These are phyloP conservation scores for Tagetes erecta DNA, from an alignment of 129 eudicot species.

Conservation along the genomic window DNA sequence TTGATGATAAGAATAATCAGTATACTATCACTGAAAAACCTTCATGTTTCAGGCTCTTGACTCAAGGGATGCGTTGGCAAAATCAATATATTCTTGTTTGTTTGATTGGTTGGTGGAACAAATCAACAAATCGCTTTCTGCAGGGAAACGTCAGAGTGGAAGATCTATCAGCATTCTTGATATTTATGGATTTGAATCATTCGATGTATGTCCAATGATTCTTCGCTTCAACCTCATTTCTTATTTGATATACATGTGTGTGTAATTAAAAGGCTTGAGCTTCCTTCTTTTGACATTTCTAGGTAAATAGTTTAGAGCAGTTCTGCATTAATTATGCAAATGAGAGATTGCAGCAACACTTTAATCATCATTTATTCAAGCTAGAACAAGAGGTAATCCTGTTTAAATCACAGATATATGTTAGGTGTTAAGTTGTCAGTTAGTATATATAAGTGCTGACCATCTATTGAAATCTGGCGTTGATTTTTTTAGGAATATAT, in stretches of 20 bases:
- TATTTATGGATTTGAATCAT: constrained; percentile 94
- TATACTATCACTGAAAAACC: constrained; percentile 11
- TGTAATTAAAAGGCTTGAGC: not conserved
- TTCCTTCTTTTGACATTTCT: constrained; percentile 26
- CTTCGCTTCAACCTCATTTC: constrained; percentile 6
- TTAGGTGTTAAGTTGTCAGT: not conserved
- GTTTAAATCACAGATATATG: not conserved
- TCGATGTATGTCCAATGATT: constrained; percentile 49
- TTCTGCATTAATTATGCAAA: constrained; percentile 93
- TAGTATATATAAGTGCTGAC: constrained; percentile 3
- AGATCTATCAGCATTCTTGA: constrained; percentile 96
- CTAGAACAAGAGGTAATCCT: constrained; percentile 77
- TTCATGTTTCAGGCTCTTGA: constrained; percentile 65
- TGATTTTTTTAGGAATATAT: constrained; percentile 69
- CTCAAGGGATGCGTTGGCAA: constrained; percentile 90
- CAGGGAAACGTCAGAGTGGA: constrained; percentile 78
- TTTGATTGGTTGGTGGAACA: constrained; percentile 96
- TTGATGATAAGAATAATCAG: not conserved
- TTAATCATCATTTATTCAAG: constrained; percentile 82
- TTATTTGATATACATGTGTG: constrained; percentile 7
- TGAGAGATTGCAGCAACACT: constrained; percentile 92
- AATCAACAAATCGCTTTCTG: constrained; percentile 81
- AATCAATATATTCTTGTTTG: constrained; percentile 85
- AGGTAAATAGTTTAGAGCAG: constrained; percentile 94
- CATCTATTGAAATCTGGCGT: constrained; percentile 12